Percentiles rank a stretch among this genome's conserved stretches.
These are phyloP conservation scores for Eucalyptus guilfoylei DNA, from an alignment of 345 rosid genomes.

Conservation along the genomic window DNA sequence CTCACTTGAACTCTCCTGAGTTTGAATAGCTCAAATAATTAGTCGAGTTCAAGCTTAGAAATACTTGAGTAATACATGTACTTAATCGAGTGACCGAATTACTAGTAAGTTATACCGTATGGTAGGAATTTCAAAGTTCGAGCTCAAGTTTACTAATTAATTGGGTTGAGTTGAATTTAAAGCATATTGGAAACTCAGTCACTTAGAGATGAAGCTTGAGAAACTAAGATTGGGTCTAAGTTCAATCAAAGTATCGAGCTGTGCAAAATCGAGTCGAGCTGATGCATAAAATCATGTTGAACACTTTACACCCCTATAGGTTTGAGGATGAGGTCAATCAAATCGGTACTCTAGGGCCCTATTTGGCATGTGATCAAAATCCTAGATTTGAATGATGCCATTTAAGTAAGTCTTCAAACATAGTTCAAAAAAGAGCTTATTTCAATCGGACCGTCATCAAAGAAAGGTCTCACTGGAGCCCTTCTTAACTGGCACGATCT, in stretches of 20 bases:
- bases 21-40: neutral
- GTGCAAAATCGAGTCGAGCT: neutral
- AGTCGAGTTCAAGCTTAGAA: neutral
- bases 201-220: neutral
- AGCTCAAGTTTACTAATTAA: neutral
- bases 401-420: neutral
- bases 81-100: neutral
- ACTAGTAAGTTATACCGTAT: neutral
- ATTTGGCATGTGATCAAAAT: neutral
- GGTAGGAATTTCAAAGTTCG: rapidly evolving
- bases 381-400: neutral
- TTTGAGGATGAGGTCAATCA: neutral
- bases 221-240: neutral
- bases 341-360: neutral
- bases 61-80: neutral
- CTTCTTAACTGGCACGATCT: neutral
- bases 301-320: neutral
- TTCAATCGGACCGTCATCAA: neutral
- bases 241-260: neutral
- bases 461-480: neutral
- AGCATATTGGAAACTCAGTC: neutral
- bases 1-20: neutral
- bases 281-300: neutral
- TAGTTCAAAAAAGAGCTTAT: neutral
- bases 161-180: neutral